A percentile compares a stretch with the other conserved stretches of the same genome.
phyloP scores from a whole-genome alignment of 2,329 filamentous ascomycete genomes.

The Podosphaera leucotricha region DNA sequence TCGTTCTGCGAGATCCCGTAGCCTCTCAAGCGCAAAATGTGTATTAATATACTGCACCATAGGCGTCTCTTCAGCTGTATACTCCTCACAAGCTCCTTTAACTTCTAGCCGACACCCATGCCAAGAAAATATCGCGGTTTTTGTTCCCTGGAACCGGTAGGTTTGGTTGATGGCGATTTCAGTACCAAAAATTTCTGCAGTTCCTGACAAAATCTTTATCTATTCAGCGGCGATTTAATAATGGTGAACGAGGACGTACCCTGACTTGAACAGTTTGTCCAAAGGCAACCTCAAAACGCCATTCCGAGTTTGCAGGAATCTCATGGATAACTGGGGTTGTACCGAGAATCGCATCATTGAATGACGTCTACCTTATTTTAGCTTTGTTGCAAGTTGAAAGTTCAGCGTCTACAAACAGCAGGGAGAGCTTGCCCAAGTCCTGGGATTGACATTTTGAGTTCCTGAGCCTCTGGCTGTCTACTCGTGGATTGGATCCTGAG shows the following conservation, averaged over 20 bases:
- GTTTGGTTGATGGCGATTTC: slow-evolving; percentile 62
- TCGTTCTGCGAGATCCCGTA: slow-evolving; percentile 37
- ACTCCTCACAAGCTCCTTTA: slow-evolving; percentile 31
- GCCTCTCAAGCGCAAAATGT: slow-evolving; percentile 61
- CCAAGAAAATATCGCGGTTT: slow-evolving; percentile 81
- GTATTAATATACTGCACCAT: slow-evolving; percentile 63
- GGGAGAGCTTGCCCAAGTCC: slow-evolving; percentile 45
- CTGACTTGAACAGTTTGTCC: slow-evolving; percentile 27
- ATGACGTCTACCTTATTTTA: slow-evolving; percentile 8
- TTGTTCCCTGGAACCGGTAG: slow-evolving; percentile 62
- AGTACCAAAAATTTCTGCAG: slow-evolving; percentile 82
- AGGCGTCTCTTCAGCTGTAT: slow-evolving; percentile 55
- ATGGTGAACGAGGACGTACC: slow-evolving; percentile 15
- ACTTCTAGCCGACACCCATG: slow-evolving; percentile 74
- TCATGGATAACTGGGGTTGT: slow-evolving; percentile 22
- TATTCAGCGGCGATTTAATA: slow-evolving; percentile 13
- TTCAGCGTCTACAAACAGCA: slow-evolving; percentile 22
- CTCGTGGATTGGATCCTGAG: too few relatives aligned
- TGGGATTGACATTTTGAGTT: slow-evolving; percentile 42
- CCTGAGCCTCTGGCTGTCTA: not conserved
- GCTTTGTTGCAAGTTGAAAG: not conserved
- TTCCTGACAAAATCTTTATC: slow-evolving; percentile 47
- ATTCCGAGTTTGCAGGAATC: slow-evolving; percentile 46
- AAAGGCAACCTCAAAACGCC: slow-evolving; percentile 50
- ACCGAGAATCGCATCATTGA: slow-evolving; percentile 12